Base-by-base conservation (phyloP, 1,284 basidiomycete species). In the Malassezia sympodialis region DNA sequence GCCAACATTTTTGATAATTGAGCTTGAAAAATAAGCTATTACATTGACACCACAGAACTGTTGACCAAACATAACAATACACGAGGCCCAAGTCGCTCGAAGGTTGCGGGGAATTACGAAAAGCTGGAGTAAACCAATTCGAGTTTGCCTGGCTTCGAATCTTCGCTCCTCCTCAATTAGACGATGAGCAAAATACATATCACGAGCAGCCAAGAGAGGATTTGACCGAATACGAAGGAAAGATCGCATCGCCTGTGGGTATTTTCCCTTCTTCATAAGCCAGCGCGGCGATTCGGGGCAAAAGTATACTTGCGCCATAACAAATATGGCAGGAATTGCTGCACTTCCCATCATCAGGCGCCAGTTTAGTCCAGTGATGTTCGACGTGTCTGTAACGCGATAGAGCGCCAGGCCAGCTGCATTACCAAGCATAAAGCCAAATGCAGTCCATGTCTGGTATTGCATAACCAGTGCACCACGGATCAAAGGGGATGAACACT, bases 391-490 rank as follows among this genome's bases (percentile, higher is more conserved):
- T 3, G 27, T 39, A 2, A 62, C 54, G 7, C 44, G 24, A 49
- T 47, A 57, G 4, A 62, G 41, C 0, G 39, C 56, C 0, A 63
- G 24, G 26, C 53, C 35, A 2, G 60, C 58, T 53, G 75, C 76
- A 64, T 80, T 80, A 28, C 83, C 84, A 2, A 84, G 41, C 77
- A 80, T 82, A 65, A 85, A 85, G 47, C 84, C 85, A 62, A 86
- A 86, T 0, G 85, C 85, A 4, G 84, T 86, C 82, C 82, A 84
- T 66, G 81, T 80, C 72, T 83, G 81, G 79, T 76, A 69, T 78
- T 83, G 83, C 85, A 86, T 86, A 40, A 86, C 84, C 8, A 88
- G 79, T 0, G 82, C 85, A 44, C 86, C 86, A 63, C 86, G 83
- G 51, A 88, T 86, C 15, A 79, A 69, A 0, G 85, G 79, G 0